Evolutionary conservation across 768 basidiomycete species (phyloP).

Genomic region (Podaxis mareebaensis): DNA sequence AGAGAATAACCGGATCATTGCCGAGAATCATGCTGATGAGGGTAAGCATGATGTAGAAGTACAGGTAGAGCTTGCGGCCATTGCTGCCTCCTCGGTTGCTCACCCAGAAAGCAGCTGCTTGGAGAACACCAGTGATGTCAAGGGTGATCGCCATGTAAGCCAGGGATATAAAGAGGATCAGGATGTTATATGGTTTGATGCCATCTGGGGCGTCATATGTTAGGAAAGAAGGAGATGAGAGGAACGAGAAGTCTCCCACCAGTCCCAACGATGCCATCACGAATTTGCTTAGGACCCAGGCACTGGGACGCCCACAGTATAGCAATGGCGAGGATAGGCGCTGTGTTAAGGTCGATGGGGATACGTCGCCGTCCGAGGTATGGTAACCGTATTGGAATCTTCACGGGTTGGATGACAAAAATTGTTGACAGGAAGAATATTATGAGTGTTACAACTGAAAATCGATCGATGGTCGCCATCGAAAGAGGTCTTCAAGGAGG

Average conservation of each 20-base stretch:
- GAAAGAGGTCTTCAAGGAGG: slow-evolving; percentile 21
- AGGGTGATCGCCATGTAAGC: slow-evolving; percentile 93
- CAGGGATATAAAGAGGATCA: slow-evolving; percentile 88
- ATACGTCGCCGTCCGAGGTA: slow-evolving; percentile 32
- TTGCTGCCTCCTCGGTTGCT: slow-evolving; percentile 74
- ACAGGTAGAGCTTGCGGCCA: slow-evolving; percentile 72
- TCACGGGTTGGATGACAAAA: slow-evolving; percentile 49
- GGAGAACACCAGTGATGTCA: slow-evolving; percentile 85
- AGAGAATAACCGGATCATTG: slow-evolving; percentile 92
- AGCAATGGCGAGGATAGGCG: slow-evolving; percentile 52
- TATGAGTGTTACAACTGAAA: slow-evolving; percentile 46
- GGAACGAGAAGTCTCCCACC: slow-evolving; percentile 16
- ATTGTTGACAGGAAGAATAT: slow-evolving; percentile 54
- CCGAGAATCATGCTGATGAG: slow-evolving; percentile 78
- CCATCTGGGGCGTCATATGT: slow-evolving; percentile 41
- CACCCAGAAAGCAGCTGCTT: slow-evolving; percentile 88
- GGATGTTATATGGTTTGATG: slow-evolving; percentile 88
- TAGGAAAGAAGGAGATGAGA: background rate
- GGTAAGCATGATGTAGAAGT: slow-evolving; percentile 85
- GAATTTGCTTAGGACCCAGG: slow-evolving; percentile 49
- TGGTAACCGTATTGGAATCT: slow-evolving; percentile 33
- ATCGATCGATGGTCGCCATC: slow-evolving; percentile 13
- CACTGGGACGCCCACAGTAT: slow-evolving; percentile 59
- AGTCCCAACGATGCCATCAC: slow-evolving; percentile 70
- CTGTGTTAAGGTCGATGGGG: slow-evolving; percentile 51